Conservation (phyloP, 331 rosid genomes). For the Pyrus hybrid region DNA sequence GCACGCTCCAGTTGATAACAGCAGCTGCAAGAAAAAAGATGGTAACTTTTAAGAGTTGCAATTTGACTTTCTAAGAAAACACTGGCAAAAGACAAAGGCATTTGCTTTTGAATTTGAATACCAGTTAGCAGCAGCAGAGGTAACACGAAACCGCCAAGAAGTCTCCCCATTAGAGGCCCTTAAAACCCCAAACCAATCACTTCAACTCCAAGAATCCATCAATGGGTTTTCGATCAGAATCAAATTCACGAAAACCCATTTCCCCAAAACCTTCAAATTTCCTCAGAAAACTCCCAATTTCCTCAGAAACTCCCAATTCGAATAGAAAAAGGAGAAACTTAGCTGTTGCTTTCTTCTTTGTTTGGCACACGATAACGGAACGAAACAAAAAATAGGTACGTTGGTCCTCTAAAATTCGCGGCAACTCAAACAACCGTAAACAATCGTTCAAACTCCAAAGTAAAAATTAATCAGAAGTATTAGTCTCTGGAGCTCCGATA, state of each 20-base stretch:
- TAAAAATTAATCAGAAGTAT: neutral
- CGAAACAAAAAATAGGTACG: neutral
- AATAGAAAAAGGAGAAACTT: neutral
- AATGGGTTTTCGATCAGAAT: conserved; percentile 23
- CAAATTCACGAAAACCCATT: conserved; percentile 29
- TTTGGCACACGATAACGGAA: neutral
- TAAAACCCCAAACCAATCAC: conserved; percentile 37
- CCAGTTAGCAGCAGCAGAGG: conserved; percentile 83
- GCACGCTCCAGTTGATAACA: conserved; percentile 75
- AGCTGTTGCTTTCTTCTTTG: neutral
- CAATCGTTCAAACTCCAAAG: neutral
- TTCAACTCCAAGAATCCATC: conserved; percentile 19
- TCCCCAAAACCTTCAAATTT: conserved; percentile 24
- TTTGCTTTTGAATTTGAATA: neutral
- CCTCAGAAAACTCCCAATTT: conserved; percentile 14
- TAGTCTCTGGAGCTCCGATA: neutral
- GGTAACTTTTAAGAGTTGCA: neutral
- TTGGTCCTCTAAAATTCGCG: neutral
- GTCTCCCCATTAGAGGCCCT: conserved; percentile 50
- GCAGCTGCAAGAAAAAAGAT: conserved; percentile 61
- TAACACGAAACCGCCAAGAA: conserved; percentile 60
- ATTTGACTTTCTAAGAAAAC: neutral
- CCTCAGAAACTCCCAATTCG: neutral
- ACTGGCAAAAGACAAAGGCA: neutral
- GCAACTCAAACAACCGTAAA: conserved; percentile 2